phyloP scores from a whole-genome alignment of 2,329 filamentous ascomycete species.

The Colletotrichum liriopes region DNA sequence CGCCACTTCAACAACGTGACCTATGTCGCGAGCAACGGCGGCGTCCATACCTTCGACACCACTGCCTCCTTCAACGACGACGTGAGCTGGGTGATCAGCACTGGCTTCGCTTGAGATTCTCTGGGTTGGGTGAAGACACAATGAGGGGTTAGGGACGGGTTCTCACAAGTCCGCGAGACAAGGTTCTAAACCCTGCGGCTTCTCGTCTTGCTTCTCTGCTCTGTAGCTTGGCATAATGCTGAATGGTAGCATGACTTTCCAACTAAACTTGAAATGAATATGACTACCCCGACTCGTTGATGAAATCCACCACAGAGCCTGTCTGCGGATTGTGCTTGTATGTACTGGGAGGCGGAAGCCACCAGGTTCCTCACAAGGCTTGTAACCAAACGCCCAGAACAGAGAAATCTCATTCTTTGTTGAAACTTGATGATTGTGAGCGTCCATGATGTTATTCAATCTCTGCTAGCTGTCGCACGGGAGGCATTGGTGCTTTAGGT shows the following conservation, averaged over 20 bases:
- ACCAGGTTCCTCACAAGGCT: background rate
- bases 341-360: background rate
- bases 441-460: too few relatives aligned
- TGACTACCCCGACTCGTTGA: too few relatives aligned
- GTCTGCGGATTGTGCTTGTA: background rate
- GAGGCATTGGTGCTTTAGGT: too few relatives aligned
- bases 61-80: constrained; percentile 67
- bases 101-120: constrained; percentile 58
- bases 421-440: too few relatives aligned
- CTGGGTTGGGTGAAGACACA: background rate
- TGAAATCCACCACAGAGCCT: background rate
- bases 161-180: background rate
- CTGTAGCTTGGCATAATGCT: too few relatives aligned
- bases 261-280: background rate
- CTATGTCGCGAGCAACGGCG: constrained; percentile 69
- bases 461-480: too few relatives aligned
- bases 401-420: too few relatives aligned
- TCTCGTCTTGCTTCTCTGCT: background rate
- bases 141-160: background rate
- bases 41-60: constrained; percentile 69
- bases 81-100: constrained; percentile 64
- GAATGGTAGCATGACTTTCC: background rate
- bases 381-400: too few relatives aligned
- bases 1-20: constrained; percentile 66
- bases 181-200: background rate